These are phyloP conservation scores for Saccharomycopsis guyanensis DNA, from an alignment of 805 yeast species.

Conservation along the genomic window DNA sequence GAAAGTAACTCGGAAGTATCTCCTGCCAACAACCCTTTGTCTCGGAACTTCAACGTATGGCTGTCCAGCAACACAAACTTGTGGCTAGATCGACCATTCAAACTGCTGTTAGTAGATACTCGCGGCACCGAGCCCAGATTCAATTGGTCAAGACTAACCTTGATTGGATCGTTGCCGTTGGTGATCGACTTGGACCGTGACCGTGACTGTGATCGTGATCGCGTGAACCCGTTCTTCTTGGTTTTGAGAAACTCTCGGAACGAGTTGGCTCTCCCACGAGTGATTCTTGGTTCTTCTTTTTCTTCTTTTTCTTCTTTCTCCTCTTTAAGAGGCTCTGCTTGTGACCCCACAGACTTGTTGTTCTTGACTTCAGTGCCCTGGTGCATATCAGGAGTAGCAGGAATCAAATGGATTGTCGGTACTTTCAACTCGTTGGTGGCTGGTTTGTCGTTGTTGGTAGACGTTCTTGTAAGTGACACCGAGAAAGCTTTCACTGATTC, in stretches of 20 bases:
- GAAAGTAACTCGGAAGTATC: too few relatives aligned
- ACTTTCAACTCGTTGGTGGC: neutral
- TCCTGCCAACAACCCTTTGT: too few relatives aligned
- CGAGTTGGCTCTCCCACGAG: neutral
- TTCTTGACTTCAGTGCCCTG: neutral
- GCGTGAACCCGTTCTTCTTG: neutral
- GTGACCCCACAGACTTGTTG: constrained; percentile 16
- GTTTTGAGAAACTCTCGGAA: neutral
- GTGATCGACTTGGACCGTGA: neutral
- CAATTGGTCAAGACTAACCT: neutral
- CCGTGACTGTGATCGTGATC: neutral
- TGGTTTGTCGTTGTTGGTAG: neutral
- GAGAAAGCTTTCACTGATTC: constrained; percentile 11
- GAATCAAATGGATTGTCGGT: constrained; percentile 10
- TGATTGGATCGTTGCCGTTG: neutral
- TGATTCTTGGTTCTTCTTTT: neutral
- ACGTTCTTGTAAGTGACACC: neutral
- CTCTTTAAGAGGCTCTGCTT: neutral
- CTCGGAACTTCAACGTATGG: too few relatives aligned
- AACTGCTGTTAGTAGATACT: neutral
- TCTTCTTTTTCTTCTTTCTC: neutral
- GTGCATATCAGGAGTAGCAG: constrained; percentile 6
- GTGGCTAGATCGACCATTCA: too few relatives aligned
- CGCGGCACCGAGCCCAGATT: too few relatives aligned
- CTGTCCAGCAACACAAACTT: too few relatives aligned